Evolutionary conservation across 2,329 filamentous ascomycete species (phyloP).

Genomic region (Leptographium wingfieldii): DNA sequence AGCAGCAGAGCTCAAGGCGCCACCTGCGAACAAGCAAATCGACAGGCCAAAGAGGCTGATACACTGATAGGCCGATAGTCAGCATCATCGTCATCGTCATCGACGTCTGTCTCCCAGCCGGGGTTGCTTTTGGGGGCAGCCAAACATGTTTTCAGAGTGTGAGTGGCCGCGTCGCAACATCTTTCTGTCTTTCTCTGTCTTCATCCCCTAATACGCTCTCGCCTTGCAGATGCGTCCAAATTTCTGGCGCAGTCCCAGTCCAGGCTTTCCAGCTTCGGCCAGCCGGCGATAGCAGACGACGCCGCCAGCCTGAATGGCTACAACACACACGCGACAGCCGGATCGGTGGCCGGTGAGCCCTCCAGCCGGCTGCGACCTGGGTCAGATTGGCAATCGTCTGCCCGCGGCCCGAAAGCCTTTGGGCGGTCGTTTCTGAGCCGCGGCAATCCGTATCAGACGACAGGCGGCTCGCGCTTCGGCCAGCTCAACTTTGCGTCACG

Average conservation of each 20-base stretch:
- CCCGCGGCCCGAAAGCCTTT: constrained; percentile 19
- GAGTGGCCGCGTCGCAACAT: constrained; percentile 26
- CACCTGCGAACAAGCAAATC: background rate
- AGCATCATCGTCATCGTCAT: background rate
- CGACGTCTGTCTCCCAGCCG: constrained; percentile 1
- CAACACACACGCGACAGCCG: constrained; percentile 9
- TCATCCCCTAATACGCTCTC: background rate
- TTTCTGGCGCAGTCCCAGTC: constrained; percentile 97
- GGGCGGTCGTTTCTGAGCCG: constrained; percentile 28
- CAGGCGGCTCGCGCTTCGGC: constrained; percentile 60
- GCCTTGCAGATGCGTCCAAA: constrained; percentile 68
- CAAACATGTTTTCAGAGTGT: constrained; percentile 85
- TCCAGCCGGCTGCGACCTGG: constrained; percentile 21
- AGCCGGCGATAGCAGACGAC: constrained; percentile 36
- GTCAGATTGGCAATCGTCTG: constrained; percentile 21
- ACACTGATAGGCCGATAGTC: background rate
- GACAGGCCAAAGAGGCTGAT: no score
- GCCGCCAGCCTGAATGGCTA: constrained; percentile 23
- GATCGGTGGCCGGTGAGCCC: background rate
- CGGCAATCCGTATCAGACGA: constrained; percentile 66
- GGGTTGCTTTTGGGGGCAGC: constrained; percentile 7
- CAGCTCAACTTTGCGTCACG: constrained; percentile 62
- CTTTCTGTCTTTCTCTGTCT: background rate
- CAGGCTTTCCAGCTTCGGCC: constrained; percentile 61
- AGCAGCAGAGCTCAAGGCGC: background rate